These are phyloP conservation scores for Peziza echinospora DNA, from an alignment of 495 filamentous ascomycete species.

Conservation along the genomic window DNA sequence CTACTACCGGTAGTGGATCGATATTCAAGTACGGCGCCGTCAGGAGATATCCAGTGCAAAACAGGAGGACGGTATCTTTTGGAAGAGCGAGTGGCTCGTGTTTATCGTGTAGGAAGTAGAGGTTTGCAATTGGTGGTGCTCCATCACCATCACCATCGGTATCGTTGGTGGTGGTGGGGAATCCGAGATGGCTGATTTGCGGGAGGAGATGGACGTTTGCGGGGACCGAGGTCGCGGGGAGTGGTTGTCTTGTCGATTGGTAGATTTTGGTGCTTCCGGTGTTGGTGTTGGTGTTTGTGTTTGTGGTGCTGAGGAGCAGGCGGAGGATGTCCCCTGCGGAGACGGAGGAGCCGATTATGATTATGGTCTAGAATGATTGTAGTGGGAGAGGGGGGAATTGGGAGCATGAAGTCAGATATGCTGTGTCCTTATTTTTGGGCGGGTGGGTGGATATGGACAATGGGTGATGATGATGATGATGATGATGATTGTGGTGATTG, in stretches of 20 bases:
- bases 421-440: too few species aligned
- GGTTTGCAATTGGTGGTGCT: too few species aligned
- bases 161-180: neutral
- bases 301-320: neutral
- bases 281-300: too few species aligned
- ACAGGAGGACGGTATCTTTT: slow-evolving; percentile 17
- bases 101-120: too few species aligned
- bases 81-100: neutral
- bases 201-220: neutral
- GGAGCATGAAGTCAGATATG: too few species aligned
- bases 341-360: slow-evolving; percentile 42
- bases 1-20: slow-evolving; percentile 4
- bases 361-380: slow-evolving; percentile 26
- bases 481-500: too few species aligned
- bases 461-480: too few species aligned
- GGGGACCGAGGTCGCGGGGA: neutral
- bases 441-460: too few species aligned
- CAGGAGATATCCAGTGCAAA: neutral
- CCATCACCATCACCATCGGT: too few species aligned
- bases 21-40: slow-evolving; percentile 5
- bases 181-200: neutral
- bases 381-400: neutral
- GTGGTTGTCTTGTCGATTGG: neutral
- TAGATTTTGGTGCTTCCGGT: slow-evolving; percentile 31
- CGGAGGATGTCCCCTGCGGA: slow-evolving; percentile 38